Evolutionary conservation across 352 stramenopile genomes (phyloP), one percentile per base, ranked within the genome.

Genomic region (Globisporangium megalacanthum): DNA sequence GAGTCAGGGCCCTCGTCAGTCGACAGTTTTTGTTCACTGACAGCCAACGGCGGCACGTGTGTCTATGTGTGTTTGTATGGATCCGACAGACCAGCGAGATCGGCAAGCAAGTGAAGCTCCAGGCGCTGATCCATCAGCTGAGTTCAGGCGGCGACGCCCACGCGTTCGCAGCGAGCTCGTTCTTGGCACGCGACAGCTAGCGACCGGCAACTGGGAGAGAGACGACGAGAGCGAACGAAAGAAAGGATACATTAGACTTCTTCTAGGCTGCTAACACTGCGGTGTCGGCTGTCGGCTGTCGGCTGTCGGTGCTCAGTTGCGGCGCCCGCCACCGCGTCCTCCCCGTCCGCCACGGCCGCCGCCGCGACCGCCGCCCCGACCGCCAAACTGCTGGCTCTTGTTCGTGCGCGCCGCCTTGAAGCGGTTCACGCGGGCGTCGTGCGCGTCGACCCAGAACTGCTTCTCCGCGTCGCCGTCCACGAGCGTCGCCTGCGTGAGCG

Each of bases 381-480:
- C 68, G 11, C 63, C 65, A 54, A 77, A 71, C 29, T 67, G 60
- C 63, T 79, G 74, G 60, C 70, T 72, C 65, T 88, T 88, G 72
- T 89, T 90, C 49, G 75, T 81, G n/a, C 76, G 79, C 29, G 72
- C 68, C 60, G 90, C 78, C 72, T 89, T 89, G 60, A 91, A 92
- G 65, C 85, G 85, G 62, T 82, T 89, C 62, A 65, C 72, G 52
- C 85, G 83, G 19, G 82, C 77, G 47, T 62, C 75, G 48, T 82
- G 83, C 44, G 80, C 83, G 49, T 92, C 83, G 36, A 84, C 68
- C 85, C 85, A 95, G 63, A 95, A 95, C 54, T 83, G 67, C 68
- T 92, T 92, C 65, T 95, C 85, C 47, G 89, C 81, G 0, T 93
- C 81, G 37, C 83, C 85, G 6, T 84, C 71, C 44, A 93, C 64